Percentiles rank a stretch among this genome's conserved stretches.
Conservation (phyloP, 306 rosid genomes). For the Glycine tomentella region DNA sequence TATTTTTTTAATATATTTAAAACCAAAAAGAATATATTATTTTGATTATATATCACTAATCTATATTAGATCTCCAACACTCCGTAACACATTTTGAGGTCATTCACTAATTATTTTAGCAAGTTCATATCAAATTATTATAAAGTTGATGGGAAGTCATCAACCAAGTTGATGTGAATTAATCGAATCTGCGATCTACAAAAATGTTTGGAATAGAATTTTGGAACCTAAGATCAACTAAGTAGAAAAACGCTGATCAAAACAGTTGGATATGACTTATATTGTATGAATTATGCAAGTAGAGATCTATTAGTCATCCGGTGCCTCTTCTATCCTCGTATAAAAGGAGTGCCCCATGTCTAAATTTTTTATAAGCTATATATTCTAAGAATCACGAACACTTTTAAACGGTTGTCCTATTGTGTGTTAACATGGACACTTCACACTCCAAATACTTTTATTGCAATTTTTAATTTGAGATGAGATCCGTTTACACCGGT, state of each 20-base stretch:
- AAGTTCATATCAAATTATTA: background rate
- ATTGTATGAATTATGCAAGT: background rate
- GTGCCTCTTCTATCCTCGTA: background rate
- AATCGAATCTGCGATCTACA: background rate
- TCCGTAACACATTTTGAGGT: background rate
- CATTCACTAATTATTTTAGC: background rate
- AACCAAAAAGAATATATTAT: no score
- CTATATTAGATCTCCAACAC: no score
- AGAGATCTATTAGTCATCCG: background rate
- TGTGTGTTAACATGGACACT: no score
- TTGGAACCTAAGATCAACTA: background rate
- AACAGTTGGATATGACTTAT: background rate
- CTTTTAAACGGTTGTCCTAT: background rate
- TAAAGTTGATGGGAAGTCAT: background rate
- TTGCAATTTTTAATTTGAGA: no score
- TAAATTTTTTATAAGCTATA: background rate
- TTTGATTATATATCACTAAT: no score
- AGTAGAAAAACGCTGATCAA: background rate
- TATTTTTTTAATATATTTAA: no score
- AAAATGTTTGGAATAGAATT: background rate
- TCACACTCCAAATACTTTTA: no score
- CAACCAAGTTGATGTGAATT: background rate
- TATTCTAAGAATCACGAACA: background rate
- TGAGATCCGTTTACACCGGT: no score
- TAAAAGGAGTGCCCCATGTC: no score